A percentile compares a stretch with the other conserved stretches of the same genome.
These are phyloP conservation scores for Akanthomyces lecanii DNA, from an alignment of 2,329 filamentous ascomycete genomes.

Conservation along the genomic window DNA sequence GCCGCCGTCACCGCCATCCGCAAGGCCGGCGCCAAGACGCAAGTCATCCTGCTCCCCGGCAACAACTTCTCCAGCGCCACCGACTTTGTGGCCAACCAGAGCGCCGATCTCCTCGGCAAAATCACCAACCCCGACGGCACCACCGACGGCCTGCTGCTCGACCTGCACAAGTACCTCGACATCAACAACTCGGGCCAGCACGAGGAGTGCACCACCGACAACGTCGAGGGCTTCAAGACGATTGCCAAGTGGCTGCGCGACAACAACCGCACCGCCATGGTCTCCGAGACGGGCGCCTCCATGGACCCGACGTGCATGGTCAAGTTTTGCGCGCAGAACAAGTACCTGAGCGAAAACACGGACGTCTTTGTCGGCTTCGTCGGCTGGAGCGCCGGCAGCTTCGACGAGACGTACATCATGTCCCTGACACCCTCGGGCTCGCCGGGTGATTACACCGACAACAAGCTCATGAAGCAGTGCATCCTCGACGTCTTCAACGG, in stretches of 20 bases:
- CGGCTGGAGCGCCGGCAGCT: slow-evolving; percentile 44
- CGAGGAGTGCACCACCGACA: slow-evolving; percentile 49
- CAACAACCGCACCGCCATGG: slow-evolving; percentile 44
- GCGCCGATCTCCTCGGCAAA: slow-evolving; percentile 45
- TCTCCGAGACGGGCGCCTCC: slow-evolving; percentile 51
- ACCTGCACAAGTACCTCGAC: slow-evolving; percentile 60
- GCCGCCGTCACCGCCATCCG: slow-evolving; percentile 62
- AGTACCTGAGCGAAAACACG: slow-evolving; percentile 41
- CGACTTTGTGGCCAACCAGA: slow-evolving; percentile 45
- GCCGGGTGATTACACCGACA: slow-evolving; percentile 31
- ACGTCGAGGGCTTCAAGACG: slow-evolving; percentile 43
- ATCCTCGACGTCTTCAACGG: slow-evolving; percentile 35
- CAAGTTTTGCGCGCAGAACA: slow-evolving; percentile 44
- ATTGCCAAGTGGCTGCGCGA: slow-evolving; percentile 41
- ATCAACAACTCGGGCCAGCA: slow-evolving; percentile 52
- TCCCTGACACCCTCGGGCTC: slow-evolving; percentile 36
- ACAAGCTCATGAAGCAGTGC: slow-evolving; percentile 40
- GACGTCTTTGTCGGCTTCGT: slow-evolving; percentile 46
- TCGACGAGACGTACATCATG: slow-evolving; percentile 38
- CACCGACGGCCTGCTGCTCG: slow-evolving; percentile 53
- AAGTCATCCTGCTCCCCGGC: slow-evolving; percentile 62
- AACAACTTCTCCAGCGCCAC: slow-evolving; percentile 53
- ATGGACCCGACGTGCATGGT: slow-evolving; percentile 39
- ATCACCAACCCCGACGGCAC: slow-evolving; percentile 57
- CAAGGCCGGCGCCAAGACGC: slow-evolving; percentile 54